Conservation (phyloP, 2,329 filamentous ascomycete species). For the Plectosphaerella sp. region DNA sequence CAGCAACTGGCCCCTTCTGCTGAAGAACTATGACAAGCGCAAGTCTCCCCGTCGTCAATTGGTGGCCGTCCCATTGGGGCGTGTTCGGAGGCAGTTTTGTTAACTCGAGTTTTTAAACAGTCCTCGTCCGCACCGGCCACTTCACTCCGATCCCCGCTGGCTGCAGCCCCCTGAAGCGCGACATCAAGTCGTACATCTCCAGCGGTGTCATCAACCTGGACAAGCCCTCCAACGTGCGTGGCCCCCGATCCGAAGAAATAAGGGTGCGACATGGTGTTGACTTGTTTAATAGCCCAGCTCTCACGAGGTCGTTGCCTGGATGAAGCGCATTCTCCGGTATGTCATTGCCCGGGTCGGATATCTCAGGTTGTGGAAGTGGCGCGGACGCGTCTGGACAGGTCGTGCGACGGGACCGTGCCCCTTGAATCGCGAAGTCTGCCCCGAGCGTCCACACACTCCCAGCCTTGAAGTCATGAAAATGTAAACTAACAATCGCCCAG, state of each 20-base stretch:
- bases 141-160: slow-evolving; percentile 96
- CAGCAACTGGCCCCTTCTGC: slow-evolving; percentile 84
- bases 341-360: slow-evolving; percentile 10
- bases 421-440: too few relatives aligned
- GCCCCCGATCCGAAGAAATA: background rate
- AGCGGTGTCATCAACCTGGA: slow-evolving; percentile 98
- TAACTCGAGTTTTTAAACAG: slow-evolving; percentile 34
- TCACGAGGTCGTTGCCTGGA: slow-evolving; percentile 98
- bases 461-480: too few relatives aligned
- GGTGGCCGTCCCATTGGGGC: background rate
- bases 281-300: slow-evolving; percentile 34
- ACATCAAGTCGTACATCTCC: slow-evolving; percentile 94
- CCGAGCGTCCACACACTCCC: too few relatives aligned
- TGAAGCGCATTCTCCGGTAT: slow-evolving; percentile 93
- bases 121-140: slow-evolving; percentile 89
- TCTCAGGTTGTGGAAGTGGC: background rate
- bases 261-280: slow-evolving; percentile 2
- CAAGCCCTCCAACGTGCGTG: slow-evolving; percentile 41
- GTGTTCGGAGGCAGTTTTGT: slow-evolving; percentile 9
- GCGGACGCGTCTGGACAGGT: too few relatives aligned
- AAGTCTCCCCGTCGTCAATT: slow-evolving; percentile 32
- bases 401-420: too few relatives aligned
- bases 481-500: background rate
- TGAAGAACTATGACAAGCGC: slow-evolving; percentile 96
- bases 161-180: slow-evolving; percentile 85